Evolutionary conservation across 2,329 filamentous ascomycete genomes (phyloP), one percentile per base, ranked within the genome.

Genomic region (Colletotrichum acutatum): DNA sequence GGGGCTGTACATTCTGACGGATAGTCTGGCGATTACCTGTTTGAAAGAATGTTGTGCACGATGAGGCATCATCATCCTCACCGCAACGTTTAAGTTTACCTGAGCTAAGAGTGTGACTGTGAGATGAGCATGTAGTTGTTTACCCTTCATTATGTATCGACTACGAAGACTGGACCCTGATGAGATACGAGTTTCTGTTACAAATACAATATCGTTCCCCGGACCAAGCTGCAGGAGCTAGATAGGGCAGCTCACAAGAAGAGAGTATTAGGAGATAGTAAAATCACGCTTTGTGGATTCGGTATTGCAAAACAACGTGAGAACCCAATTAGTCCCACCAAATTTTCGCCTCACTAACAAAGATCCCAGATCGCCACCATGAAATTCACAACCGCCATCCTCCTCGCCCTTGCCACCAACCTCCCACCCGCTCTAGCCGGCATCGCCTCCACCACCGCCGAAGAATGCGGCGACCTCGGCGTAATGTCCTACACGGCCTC

Each of bases 401-500:
- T 52, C 28, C 28, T 60, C 14, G 11, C 14, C 54, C 37, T 46
- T 8, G 16, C 53, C 28, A 6, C 37, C 1, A 16, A 24, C 14
- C 22, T 54, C 22, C 4, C 22, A 42, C n/a, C 12, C 12, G 5
- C 6, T 5, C 46, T 16, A 2, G 57, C 46, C 22, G 28, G 56
- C 19, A 11, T 26, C 14, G 37, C 56, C 9, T 56, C 56, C 5
- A 22, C 16, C 14, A 22, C 56, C 0, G 56, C 65, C 28, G 42
- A 26, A 30, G 56, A 68, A 0, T 68, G 65, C 42, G 65, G 56
- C 1, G 9, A 42, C 42, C 56, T 68, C 14, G 57, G 65, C 22
- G 28, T 42, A 46, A 61, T 68, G 30, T 68, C 65, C 30, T 68
- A 49, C 26, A 61, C 57, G 9, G 28, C 32, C 7, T 28, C 46